Percentiles rank a stretch among this genome's conserved stretches.
Conservation (phyloP, 1,284 basidiomycete species). For the Cutaneotrichosporon daszewskae region DNA sequence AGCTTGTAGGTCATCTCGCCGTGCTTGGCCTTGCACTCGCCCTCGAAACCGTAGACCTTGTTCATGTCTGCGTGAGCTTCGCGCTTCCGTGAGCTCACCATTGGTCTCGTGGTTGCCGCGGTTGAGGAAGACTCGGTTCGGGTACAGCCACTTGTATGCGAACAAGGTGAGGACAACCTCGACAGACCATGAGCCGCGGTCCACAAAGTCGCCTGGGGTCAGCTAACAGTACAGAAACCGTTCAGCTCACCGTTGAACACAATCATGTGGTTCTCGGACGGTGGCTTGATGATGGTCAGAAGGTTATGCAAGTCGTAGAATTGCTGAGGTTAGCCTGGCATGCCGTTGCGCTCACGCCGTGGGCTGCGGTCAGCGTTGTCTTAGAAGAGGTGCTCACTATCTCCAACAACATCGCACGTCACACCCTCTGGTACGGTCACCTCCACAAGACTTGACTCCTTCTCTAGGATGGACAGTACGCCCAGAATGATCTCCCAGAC, state of each 20-base stretch:
- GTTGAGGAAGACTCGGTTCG: conserved; percentile 79
- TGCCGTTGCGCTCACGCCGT: conserved; percentile 17
- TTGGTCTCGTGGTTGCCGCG: conserved; percentile 95
- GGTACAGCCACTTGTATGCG: conserved; percentile 96
- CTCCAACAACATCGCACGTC: conserved; percentile 85
- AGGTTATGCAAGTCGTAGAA: conserved; percentile 91
- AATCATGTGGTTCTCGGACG: conserved; percentile 71
- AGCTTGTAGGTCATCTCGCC: conserved; percentile 84
- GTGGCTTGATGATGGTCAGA: conserved; percentile 76
- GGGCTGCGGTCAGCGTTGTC: conserved; percentile 15
- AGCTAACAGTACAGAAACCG: background rate
- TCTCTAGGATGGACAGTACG: conserved; percentile 63
- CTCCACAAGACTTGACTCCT: conserved; percentile 78
- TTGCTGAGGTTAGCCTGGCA: conserved; percentile 55
- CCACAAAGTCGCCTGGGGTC: conserved; percentile 67
- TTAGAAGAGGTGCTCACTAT: conserved; percentile 50
- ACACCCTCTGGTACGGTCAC: conserved; percentile 70
- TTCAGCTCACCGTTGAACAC: conserved; percentile 66
- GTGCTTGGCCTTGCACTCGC: conserved; percentile 92
- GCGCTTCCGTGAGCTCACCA: conserved; percentile 31
- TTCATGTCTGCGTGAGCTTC: conserved; percentile 59
- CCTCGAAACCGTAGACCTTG: conserved; percentile 86
- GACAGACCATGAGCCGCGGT: conserved; percentile 91
- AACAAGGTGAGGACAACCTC: conserved; percentile 93
- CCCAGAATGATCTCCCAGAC: conserved; percentile 95